phyloP scores from a whole-genome alignment of 371 early-diverging fungal genomes.

The Fennellomyces sp. region DNA sequence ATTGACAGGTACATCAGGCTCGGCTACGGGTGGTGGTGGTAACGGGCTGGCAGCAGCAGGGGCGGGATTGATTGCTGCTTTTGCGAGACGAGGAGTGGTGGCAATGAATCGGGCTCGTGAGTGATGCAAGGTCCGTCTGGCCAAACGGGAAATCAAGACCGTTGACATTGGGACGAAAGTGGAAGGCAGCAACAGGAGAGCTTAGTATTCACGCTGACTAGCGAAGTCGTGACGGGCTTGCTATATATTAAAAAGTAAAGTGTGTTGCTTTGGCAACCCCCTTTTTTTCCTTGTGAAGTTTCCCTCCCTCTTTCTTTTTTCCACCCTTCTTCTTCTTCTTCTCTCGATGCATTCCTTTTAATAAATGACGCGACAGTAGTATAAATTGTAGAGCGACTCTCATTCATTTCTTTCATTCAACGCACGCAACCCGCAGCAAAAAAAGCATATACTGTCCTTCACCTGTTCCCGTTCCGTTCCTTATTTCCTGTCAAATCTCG shows the following conservation, averaged over 20 bases:
- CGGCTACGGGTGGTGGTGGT: not conserved
- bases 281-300: constrained; percentile 3
- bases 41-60: not conserved
- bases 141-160: constrained; percentile 7
- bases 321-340: constrained; percentile 1
- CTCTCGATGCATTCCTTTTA: constrained; percentile 13
- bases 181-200: not conserved
- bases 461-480: constrained; percentile 21
- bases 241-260: not conserved
- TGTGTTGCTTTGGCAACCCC: not conserved
- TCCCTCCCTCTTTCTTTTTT: constrained; percentile 3
- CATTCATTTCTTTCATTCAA: constrained; percentile 8
- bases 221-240: too few relatives aligned
- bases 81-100: not conserved
- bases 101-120: not conserved
- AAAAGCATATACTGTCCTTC: not conserved
- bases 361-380: not conserved
- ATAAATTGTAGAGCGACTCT: not conserved
- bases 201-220: too few relatives aligned
- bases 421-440: not conserved
- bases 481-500: not conserved
- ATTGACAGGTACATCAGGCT: not conserved
- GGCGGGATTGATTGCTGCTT: not conserved
- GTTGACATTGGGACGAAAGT: constrained; percentile 3
- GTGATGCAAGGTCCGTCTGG: not conserved